Evolutionary conservation across 805 yeast genomes (phyloP).

Genomic region (Debaryomyces castellii): DNA sequence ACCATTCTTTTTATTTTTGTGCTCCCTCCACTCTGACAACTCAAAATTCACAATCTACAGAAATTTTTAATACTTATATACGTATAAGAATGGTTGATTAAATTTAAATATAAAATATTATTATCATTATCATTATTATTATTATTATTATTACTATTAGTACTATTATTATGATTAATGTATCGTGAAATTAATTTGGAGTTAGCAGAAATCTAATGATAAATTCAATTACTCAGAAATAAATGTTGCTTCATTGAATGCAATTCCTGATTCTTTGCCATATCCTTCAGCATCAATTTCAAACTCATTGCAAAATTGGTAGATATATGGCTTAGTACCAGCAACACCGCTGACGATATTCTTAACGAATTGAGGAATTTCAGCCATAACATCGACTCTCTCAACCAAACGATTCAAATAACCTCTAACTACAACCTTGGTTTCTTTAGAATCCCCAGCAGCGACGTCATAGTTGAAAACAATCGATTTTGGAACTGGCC

Average conservation of each 20-base stretch:
- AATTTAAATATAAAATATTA: neutral
- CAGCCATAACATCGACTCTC: constrained; percentile 97
- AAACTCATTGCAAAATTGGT: constrained; percentile 78
- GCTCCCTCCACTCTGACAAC: neutral
- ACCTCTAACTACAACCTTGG: constrained; percentile 58
- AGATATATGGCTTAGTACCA: constrained; percentile 95
- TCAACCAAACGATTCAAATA: constrained; percentile 64
- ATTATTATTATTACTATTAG: constrained; percentile 1
- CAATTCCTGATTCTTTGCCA: constrained; percentile 58
- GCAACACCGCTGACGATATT: constrained; percentile 91
- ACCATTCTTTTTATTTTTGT: constrained; percentile 40
- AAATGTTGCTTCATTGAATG: constrained; percentile 80
- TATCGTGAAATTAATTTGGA: constrained; percentile 1
- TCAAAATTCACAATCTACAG: neutral
- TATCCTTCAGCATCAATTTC: constrained; percentile 45
- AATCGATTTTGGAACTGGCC: constrained; percentile 81
- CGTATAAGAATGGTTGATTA: no score
- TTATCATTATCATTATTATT: neutral
- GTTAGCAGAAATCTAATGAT: neutral
- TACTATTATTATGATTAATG: neutral
- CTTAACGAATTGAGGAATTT: constrained; percentile 91
- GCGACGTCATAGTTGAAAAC: constrained; percentile 50
- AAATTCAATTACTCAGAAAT: constrained; percentile 43
- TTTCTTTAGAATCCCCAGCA: constrained; percentile 39
- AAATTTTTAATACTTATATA: no score